Evolutionary conservation across 169 alveolate species (phyloP), one percentile per base, ranked within the genome.

Genomic region (Condylostoma magnum): DNA sequence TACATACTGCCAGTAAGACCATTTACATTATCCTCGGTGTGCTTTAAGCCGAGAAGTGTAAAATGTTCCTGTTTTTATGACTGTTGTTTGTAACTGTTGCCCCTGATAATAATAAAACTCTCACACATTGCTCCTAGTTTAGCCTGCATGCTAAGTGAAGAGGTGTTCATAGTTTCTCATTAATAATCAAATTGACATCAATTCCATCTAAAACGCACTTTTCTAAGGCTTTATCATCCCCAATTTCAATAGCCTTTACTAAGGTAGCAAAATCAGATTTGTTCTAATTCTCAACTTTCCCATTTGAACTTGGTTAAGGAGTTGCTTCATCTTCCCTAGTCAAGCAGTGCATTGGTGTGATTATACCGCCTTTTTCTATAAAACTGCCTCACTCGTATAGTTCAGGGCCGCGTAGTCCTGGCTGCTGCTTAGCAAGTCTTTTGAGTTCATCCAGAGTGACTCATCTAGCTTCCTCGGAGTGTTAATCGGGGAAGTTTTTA

Each of bases 401-500:
- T 63, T 86, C 93, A n/a, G 50, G 31, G 34, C 93, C 93, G 69
- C 93, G 76, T 34, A 83, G 58, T 18, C 77, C 65, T 34, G 72
- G 79, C n/a, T 41, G 37, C 10, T 41, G 5, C 28, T 67, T 71
- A 6, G 78, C 77, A 10, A 79, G 48, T 46, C 68, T 63, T 5
- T 30, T 38, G 20, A 86, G 48, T 31, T 86, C 90, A 22, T 79
- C 75, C 15, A 71, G 37, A 48, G 82, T 60, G 0, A 86, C 89
- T 87, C 93, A 86, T 66, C 79, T 69, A 4, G 93, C 90, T 63
- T 75, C 82, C 22, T 70, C 65, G n/a, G 85, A 46, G 57, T 86
- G 87, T 15, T 44, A 51, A 41, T 86, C 93, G 6, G 83, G 57
- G n/a, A 22, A 41, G 6, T 47, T 22, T 44, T 86, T 86, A 8